Evolutionary conservation across 305 asterid genomes (phyloP).

Genomic region (Fraxinus platypoda): DNA sequence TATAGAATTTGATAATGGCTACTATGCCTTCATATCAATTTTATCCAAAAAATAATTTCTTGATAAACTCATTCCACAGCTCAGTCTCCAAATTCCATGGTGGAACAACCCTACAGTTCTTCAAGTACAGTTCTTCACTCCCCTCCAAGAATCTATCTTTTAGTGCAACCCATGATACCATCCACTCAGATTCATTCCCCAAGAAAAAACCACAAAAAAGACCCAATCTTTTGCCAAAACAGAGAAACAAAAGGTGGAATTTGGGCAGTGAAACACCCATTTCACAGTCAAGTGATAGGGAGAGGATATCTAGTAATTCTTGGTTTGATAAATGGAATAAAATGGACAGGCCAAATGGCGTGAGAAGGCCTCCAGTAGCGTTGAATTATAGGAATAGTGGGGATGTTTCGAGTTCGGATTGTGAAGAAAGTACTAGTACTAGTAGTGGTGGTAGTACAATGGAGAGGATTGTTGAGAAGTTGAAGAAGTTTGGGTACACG

Average conservation of each 20-base stretch:
- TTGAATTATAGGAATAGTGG: conserved; percentile 51
- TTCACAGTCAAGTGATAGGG: conserved; percentile 23
- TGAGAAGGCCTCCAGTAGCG: conserved; percentile 43
- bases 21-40: conserved; percentile 50
- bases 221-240: conserved; percentile 38
- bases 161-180: conserved; percentile 17
- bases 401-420: conserved; percentile 60
- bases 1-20: conserved; percentile 49
- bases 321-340: conserved; percentile 84
- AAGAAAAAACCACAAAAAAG: conserved; percentile 38
- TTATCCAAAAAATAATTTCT: conserved; percentile 41
- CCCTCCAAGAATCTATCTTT: conserved; percentile 40
- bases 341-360: conserved; percentile 30
- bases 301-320: conserved; percentile 37
- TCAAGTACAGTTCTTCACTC: conserved; percentile 45
- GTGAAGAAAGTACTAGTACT: conserved; percentile 57
- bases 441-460: conserved; percentile 72
- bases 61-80: conserved; percentile 56
- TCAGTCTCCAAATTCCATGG: conserved; percentile 47
- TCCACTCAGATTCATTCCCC: conserved; percentile 28
- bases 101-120: conserved; percentile 40
- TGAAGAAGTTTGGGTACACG: conserved; percentile 81
- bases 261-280: conserved; percentile 21
- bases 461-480: conserved; percentile 86
- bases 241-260: conserved; percentile 26